Conservation (phyloP, 345 rosid genomes). For the Sisymbrium irio region DNA sequence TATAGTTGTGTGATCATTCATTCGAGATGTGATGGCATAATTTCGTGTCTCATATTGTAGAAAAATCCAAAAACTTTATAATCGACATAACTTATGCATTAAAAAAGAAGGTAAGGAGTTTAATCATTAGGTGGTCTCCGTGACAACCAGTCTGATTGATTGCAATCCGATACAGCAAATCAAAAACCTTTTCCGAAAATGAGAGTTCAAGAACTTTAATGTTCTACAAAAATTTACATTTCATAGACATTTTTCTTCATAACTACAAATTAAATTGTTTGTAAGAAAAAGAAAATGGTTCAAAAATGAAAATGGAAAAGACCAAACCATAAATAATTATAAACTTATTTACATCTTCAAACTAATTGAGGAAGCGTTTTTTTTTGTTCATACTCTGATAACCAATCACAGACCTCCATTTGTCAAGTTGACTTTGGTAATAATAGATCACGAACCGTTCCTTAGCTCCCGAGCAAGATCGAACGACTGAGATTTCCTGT, state of each 20-base stretch:
- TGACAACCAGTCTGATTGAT: background rate
- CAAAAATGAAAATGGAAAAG: background rate
- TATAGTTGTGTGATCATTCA: background rate
- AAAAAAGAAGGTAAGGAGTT: background rate
- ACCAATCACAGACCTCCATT: conserved; percentile 6
- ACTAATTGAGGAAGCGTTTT: background rate
- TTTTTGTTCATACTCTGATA: conserved; percentile 3
- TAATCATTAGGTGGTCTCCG: background rate
- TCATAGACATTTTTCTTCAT: background rate
- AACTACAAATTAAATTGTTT: background rate
- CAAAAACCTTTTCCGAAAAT: no score
- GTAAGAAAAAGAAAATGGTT: background rate
- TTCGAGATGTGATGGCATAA: background rate
- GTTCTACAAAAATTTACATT: background rate
- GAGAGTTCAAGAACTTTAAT: background rate
- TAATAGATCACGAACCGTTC: conserved; percentile 30
- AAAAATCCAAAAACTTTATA: background rate
- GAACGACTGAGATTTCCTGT: conserved; percentile 47
- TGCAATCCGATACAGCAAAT: no score
- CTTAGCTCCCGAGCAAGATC: conserved; percentile 36
- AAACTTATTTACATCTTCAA: background rate
- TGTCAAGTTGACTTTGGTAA: background rate
- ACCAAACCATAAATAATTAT: background rate
- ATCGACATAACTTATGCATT: conserved; percentile 1
- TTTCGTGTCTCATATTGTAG: background rate